Evolutionary conservation across 306 rosid species (phyloP), one percentile per base, ranked within the genome.

Genomic region (Gastrolobium villosum): DNA sequence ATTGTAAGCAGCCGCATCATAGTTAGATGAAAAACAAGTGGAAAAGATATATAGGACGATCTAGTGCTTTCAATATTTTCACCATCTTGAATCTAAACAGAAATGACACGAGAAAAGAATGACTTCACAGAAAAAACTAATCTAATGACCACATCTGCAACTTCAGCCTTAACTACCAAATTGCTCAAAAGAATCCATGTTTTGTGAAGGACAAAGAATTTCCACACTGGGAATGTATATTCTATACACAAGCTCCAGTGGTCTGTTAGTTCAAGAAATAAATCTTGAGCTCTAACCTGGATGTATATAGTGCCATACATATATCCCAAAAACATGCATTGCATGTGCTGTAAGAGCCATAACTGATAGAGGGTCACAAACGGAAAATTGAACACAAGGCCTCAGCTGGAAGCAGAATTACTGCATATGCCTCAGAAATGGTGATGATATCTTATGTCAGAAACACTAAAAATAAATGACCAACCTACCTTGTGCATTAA

Each of bases 381-480:
- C 28, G 56, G 54, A 35, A 54, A 41, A 26, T 54, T 26, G 37
- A 67, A 75, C 43, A 39, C 57, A 48, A 46, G 74, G 48, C 61
- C 72, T 50, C 56, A 26, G 41, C 55, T 10, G 30, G 20, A 57
- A 55, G 65, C 61, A 49, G 64, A 59, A 32, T n/a, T 60, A 37
- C 26, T 44, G 41, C 39, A 66, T 5, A 5, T 31, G 74, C 45
- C 54, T 52, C 71, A n/a, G 35, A 62, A 37, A 74, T 60, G 54
- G 26, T 48, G 44, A 72, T 31, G 48, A 40, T 62, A 46, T 7
- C 66, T 61, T 72, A 20, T 55, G 46, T 41, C 10, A 53, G 15
- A 74, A 54, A 63, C 11, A 31, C 45, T 3, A 15, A 28, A 79
- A 60, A 43, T 3, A 9, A 57, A 36, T 36, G 37, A 31, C 5